A percentile compares a stretch with the other conserved stretches of the same genome.
phyloP scores from a whole-genome alignment of 1,284 basidiomycete species.

The Sporisorium iseilematis-ciliati region DNA sequence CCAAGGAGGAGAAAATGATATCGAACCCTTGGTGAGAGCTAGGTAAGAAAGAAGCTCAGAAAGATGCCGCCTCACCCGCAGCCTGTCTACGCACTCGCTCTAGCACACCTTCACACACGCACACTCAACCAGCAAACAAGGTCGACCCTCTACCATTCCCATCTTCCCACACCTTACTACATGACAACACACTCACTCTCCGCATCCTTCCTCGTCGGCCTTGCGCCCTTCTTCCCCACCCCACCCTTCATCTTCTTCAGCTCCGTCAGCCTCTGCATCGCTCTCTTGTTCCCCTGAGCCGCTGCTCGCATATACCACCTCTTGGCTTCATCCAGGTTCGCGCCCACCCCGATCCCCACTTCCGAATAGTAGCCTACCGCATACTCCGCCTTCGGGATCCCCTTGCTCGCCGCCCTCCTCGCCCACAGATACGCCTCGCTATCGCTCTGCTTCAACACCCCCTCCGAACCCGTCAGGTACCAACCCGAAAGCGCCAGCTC shows the following conservation, averaged over 20 bases:
- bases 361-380: slow-evolving; percentile 94
- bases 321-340: slow-evolving; percentile 94
- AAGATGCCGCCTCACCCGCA: no score
- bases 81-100: no score
- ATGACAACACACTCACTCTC: slow-evolving; percentile 62
- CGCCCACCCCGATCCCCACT: slow-evolving; percentile 96
- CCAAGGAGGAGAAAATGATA: no score
- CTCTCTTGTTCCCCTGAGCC: slow-evolving; percentile 92
- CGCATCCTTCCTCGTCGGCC: slow-evolving; percentile 61
- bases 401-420: slow-evolving; percentile 71
- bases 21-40: no score
- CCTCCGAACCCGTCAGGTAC: slow-evolving; percentile 87
- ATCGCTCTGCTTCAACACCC: slow-evolving; percentile 95
- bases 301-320: slow-evolving; percentile 92
- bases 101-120: no score
- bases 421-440: slow-evolving; percentile 86
- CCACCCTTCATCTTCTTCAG: slow-evolving; percentile 70
- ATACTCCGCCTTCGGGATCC: slow-evolving; percentile 75
- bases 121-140: no score
- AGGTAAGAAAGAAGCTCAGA: no score
- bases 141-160: no score
- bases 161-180: slow-evolving; percentile 9
- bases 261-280: slow-evolving; percentile 93
- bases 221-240: slow-evolving; percentile 50
- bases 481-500: slow-evolving; percentile 96